Evolutionary conservation across 176 grass and related monocot genomes (phyloP).

Genomic region (Avena insularis): DNA sequence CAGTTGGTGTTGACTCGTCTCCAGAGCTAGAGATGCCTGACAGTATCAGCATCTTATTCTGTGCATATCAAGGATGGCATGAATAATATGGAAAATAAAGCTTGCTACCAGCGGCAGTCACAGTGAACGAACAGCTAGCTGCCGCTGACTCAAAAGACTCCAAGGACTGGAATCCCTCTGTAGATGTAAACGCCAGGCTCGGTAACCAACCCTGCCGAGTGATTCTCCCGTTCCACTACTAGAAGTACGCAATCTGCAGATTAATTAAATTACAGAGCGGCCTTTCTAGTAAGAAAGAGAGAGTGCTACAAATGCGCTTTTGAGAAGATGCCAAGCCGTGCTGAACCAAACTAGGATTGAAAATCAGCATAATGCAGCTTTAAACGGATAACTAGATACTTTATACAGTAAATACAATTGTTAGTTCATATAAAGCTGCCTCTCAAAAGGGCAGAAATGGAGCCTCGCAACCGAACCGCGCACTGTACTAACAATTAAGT

Average conservation of each 20-base stretch:
- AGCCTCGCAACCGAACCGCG: background rate
- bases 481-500: background rate
- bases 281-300: background rate
- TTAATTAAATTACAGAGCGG: background rate
- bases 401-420: background rate
- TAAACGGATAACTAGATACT: background rate
- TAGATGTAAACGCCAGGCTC: background rate
- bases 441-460: slow-evolving; percentile 29
- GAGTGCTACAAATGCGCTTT: slow-evolving; percentile 17
- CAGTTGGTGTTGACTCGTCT: background rate
- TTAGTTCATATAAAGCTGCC: slow-evolving; percentile 3
- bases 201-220: background rate
- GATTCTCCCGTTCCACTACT: slow-evolving; percentile 7
- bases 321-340: slow-evolving; percentile 26
- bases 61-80: background rate
- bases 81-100: background rate
- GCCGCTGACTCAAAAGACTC: background rate
- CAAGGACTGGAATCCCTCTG: slow-evolving; percentile 15
- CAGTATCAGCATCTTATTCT: slow-evolving; percentile 20
- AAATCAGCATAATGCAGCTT: background rate
- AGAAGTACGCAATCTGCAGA: background rate
- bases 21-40: background rate
- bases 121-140: background rate
- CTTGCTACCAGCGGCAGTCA: background rate
- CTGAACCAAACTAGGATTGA: background rate